These are phyloP conservation scores for Phytophthora pluvialis DNA, from an alignment of 352 stramenopile genomes.

Conservation along the genomic window DNA sequence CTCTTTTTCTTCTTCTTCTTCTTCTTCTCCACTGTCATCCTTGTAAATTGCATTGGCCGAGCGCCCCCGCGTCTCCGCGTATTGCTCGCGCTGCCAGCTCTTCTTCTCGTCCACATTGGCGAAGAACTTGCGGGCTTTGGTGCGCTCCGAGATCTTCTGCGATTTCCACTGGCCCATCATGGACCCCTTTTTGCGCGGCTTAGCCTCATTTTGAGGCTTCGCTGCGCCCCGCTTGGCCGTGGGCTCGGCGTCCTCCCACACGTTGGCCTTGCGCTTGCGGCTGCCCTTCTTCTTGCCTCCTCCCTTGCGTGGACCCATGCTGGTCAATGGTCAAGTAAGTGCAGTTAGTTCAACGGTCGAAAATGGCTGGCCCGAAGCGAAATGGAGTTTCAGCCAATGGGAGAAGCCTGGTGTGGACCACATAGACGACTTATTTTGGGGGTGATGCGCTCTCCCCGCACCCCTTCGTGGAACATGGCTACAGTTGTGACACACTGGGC, in stretches of 20 bases:
- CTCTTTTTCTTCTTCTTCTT: constrained; percentile 2
- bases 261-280: constrained; percentile 59
- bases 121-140: constrained; percentile 55
- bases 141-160: constrained; percentile 52
- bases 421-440: constrained; percentile 32
- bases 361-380: constrained; percentile 41
- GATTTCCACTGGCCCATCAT: constrained; percentile 86
- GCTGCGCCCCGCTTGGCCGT: constrained; percentile 22
- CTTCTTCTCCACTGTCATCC: constrained; percentile 26
- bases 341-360: too few relatives aligned
- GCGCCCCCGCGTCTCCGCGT: constrained; percentile 36
- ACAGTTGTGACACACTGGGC: constrained; percentile 28
- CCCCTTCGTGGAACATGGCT: constrained; percentile 31
- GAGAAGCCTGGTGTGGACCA: background rate
- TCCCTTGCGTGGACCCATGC: constrained; percentile 42
- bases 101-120: constrained; percentile 59
- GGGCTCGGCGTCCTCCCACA: constrained; percentile 53
- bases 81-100: constrained; percentile 47
- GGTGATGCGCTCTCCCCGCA: constrained; percentile 3
- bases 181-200: constrained; percentile 38
- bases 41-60: constrained; percentile 55
- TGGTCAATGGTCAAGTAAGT: constrained; percentile 1
- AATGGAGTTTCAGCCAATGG: constrained; percentile 25
- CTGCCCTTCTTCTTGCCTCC: constrained; percentile 50
- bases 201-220: constrained; percentile 21